Evolutionary conservation across 805 yeast species (phyloP).

Genomic region (Ogataea saltuana): DNA sequence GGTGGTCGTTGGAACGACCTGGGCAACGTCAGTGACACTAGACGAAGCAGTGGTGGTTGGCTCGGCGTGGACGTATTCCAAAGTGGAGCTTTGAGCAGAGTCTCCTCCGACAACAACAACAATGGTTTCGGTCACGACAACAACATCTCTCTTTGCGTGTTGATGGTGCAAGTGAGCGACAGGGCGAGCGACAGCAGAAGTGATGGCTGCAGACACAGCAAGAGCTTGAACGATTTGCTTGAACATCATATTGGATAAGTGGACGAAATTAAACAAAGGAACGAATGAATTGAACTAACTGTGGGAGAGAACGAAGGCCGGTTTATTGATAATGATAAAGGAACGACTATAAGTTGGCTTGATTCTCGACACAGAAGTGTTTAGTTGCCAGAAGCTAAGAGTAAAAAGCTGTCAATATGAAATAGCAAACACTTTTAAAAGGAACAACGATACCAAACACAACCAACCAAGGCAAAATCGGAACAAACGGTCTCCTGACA

Average conservation of each 20-base stretch:
- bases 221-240: conserved; percentile 43
- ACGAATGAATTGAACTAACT: no score
- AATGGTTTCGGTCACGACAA: conserved; percentile 49
- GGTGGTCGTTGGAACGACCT: conserved; percentile 33
- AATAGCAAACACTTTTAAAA: conserved; percentile 14
- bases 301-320: conserved; percentile 8
- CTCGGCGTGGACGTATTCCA: conserved; percentile 35
- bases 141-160: conserved; percentile 57
- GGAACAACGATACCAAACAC: background rate
- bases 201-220: conserved; percentile 48
- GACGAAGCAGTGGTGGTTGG: conserved; percentile 23
- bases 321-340: conserved; percentile 16
- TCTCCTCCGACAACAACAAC: conserved; percentile 47
- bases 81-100: conserved; percentile 34
- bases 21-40: conserved; percentile 29
- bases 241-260: conserved; percentile 27
- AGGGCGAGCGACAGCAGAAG: conserved; percentile 59
- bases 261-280: conserved; percentile 17
- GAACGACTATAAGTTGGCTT: conserved; percentile 24
- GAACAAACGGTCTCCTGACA: background rate
- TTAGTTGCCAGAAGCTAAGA: background rate
- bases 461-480: background rate
- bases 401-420: conserved; percentile 21
- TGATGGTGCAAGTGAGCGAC: conserved; percentile 59
- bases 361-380: conserved; percentile 6